Evolutionary conservation across 768 basidiomycete species (phyloP).

Genomic region (Mycena vulgaris): DNA sequence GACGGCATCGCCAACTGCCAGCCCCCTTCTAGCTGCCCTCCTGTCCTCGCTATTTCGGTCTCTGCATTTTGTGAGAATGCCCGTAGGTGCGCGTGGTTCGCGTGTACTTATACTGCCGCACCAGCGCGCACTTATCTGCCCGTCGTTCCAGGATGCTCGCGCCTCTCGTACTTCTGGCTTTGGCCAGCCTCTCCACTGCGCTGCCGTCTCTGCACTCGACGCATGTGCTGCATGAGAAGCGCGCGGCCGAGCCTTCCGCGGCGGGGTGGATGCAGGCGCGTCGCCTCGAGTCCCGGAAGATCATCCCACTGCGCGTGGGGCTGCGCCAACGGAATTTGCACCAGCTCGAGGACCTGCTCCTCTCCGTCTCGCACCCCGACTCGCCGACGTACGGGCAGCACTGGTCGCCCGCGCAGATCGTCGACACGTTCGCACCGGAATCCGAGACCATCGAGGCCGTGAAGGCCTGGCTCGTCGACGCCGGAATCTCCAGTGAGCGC

Average conservation of each 20-base stretch:
- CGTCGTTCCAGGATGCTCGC: slow-evolving; percentile 24
- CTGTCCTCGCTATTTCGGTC: not conserved
- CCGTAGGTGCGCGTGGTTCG: not conserved
- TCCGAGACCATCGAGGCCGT: slow-evolving; percentile 54
- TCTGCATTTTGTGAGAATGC: not conserved
- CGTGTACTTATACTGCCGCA: slow-evolving; percentile 3
- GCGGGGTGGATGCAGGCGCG: slow-evolving; percentile 49
- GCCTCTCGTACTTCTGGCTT: slow-evolving; percentile 17
- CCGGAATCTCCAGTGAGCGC: slow-evolving; percentile 53
- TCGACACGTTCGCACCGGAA: slow-evolving; percentile 60
- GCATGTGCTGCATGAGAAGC: slow-evolving; percentile 57
- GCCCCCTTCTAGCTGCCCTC: not conserved
- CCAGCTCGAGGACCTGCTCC: slow-evolving; percentile 56
- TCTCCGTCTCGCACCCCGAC: slow-evolving; percentile 59
- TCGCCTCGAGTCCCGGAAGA: slow-evolving; percentile 47
- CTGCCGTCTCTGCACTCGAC: not conserved
- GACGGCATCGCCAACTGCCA: not conserved
- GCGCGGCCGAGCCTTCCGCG: slow-evolving; percentile 47
- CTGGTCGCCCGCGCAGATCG: slow-evolving; percentile 57
- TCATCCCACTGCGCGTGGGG: slow-evolving; percentile 63
- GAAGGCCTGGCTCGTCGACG: slow-evolving; percentile 55
- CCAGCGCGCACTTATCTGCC: not conserved
- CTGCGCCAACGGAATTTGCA: slow-evolving; percentile 60
- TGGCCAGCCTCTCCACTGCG: slow-evolving; percentile 11
- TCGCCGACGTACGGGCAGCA: slow-evolving; percentile 64